Percentiles rank a stretch among this genome's conserved stretches.
phyloP scores from a whole-genome alignment of 2,329 filamentous ascomycete genomes.

The Didymella lethalis region DNA sequence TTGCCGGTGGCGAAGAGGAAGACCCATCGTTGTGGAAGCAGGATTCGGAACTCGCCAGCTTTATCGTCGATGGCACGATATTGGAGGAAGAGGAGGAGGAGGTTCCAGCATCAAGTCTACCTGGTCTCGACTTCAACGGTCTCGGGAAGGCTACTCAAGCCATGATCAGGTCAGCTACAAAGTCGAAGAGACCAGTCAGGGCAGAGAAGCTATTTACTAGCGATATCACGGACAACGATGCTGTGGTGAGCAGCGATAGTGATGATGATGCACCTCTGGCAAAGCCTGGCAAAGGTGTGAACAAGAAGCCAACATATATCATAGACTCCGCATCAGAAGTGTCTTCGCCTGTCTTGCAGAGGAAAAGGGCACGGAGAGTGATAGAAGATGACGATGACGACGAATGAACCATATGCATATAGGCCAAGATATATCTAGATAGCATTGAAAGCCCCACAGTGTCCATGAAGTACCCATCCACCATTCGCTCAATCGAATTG shows the following conservation, averaged over 20 bases:
- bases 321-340: slow-evolving; percentile 37
- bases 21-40: slow-evolving; percentile 53
- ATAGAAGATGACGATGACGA: slow-evolving; percentile 47
- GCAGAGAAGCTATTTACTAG: slow-evolving; percentile 48
- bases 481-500: slow-evolving; percentile 36
- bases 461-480: background rate
- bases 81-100: slow-evolving; percentile 42
- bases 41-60: slow-evolving; percentile 57
- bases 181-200: slow-evolving; percentile 30
- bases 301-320: slow-evolving; percentile 29
- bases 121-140: slow-evolving; percentile 36
- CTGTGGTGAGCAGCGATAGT: slow-evolving; percentile 47
- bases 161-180: slow-evolving; percentile 35
- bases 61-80: slow-evolving; percentile 56
- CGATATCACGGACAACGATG: slow-evolving; percentile 45
- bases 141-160: slow-evolving; percentile 47
- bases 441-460: background rate
- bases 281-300: slow-evolving; percentile 19
- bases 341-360: slow-evolving; percentile 32
- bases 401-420: slow-evolving; percentile 22
- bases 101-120: slow-evolving; percentile 45
- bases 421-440: slow-evolving; percentile 2
- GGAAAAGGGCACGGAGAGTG: slow-evolving; percentile 40
- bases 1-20: slow-evolving; percentile 45
- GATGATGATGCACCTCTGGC: slow-evolving; percentile 36